phyloP scores from a whole-genome alignment of 495 filamentous ascomycete species.

The Bryoglossum gracile region DNA sequence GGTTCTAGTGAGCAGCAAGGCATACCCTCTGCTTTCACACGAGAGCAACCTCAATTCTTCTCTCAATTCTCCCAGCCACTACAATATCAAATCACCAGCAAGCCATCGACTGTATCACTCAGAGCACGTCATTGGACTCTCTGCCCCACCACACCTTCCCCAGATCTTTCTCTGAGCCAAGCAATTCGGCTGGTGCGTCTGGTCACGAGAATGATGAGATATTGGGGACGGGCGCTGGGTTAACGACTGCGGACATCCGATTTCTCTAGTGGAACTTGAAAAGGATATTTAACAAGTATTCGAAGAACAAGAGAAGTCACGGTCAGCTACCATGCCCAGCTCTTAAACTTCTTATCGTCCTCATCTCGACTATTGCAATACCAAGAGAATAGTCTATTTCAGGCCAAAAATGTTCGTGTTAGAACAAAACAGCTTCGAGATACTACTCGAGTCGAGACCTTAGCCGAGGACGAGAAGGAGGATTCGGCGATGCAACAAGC shows the following conservation, averaged over 20 bases:
- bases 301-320: constrained; percentile 10
- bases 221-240: constrained; percentile 7
- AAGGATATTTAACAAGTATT: constrained; percentile 11
- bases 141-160: constrained; percentile 7
- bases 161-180: constrained; percentile 7
- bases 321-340: not conserved
- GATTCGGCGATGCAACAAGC: not conserved
- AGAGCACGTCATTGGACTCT: constrained; percentile 9
- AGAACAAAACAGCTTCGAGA: not conserved
- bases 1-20: constrained; percentile 8
- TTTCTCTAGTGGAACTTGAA: constrained; percentile 11
- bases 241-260: not conserved
- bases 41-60: constrained; percentile 10
- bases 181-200: too few species aligned
- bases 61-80: constrained; percentile 9
- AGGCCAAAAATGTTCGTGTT: not conserved
- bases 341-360: not conserved
- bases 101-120: constrained; percentile 11
- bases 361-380: too few species aligned
- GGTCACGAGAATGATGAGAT: not conserved
- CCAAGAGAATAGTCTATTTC: constrained; percentile 6
- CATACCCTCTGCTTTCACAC: constrained; percentile 12
- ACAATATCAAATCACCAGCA: constrained; percentile 18
- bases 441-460: not conserved
- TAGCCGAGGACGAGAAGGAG: not conserved